Evolutionary conservation across 768 basidiomycete genomes (phyloP).

Genomic region (Pleurotus citrinopileatus): DNA sequence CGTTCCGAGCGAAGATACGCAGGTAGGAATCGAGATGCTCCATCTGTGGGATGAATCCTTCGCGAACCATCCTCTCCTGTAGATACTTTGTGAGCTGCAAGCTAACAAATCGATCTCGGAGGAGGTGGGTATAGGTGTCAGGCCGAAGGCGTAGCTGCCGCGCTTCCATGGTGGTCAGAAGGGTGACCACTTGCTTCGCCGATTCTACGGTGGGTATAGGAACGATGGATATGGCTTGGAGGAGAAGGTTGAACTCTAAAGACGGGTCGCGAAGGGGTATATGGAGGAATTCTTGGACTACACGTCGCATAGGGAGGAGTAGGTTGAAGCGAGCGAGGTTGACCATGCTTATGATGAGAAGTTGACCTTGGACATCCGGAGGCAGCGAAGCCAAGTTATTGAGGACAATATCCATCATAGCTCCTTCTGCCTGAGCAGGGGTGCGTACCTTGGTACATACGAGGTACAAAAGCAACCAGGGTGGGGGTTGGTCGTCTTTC

Average conservation of each 20-base stretch:
- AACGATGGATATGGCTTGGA: conserved; percentile 44
- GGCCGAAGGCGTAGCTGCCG: conserved; percentile 37
- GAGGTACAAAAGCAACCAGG: conserved; percentile 56
- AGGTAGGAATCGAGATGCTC: conserved; percentile 48
- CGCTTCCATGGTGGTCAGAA: conserved; percentile 47
- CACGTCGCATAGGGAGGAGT: conserved; percentile 39
- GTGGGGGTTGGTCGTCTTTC: conserved; percentile 26
- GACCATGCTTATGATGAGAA: conserved; percentile 44
- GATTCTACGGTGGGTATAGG: conserved; percentile 36
- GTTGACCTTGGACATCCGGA: conserved; percentile 31
- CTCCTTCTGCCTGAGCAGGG: conserved; percentile 39
- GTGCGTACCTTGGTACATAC: conserved; percentile 44
- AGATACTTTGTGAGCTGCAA: conserved; percentile 48
- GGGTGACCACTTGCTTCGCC: conserved; percentile 33
- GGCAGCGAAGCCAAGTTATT: conserved; percentile 32
- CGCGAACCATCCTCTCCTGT: conserved; percentile 36
- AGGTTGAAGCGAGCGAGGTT: conserved; percentile 51
- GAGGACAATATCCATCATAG: conserved; percentile 41
- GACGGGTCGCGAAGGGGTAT: conserved; percentile 25
- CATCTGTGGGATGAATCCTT: conserved; percentile 35
- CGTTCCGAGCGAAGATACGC: conserved; percentile 43
- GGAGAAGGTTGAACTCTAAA: conserved; percentile 50
- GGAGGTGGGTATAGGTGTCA: conserved; percentile 40
- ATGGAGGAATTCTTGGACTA: conserved; percentile 40
- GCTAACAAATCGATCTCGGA: conserved; percentile 49